These are phyloP conservation scores for Glycine latifolia DNA, from an alignment of 306 rosid species.

Conservation along the genomic window DNA sequence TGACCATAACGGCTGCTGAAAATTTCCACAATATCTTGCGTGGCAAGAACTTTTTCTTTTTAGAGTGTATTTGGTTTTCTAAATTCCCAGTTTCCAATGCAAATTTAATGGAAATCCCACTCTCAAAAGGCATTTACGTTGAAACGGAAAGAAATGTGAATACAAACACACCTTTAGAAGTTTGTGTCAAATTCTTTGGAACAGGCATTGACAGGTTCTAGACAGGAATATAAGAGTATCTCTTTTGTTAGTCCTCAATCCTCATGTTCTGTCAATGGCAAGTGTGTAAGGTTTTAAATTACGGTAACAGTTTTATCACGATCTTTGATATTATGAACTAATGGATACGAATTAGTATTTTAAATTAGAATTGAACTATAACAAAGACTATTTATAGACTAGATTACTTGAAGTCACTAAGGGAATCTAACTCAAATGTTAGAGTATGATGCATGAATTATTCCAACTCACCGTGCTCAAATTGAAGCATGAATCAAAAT, in stretches of 20 bases:
- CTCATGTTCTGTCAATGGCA: neutral
- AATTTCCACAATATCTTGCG: neutral
- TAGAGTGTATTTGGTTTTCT: neutral
- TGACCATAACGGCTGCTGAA: neutral
- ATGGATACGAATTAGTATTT: neutral
- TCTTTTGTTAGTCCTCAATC: neutral
- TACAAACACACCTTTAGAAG: neutral
- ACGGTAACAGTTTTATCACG: neutral
- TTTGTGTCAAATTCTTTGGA: neutral
- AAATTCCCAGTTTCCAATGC: neutral
- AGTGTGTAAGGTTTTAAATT: neutral
- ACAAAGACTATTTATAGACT: too few relatives aligned
- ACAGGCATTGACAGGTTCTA: neutral
- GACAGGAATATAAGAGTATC: neutral
- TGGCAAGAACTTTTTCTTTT: neutral
- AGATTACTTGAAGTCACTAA: too few relatives aligned
- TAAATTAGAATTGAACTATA: too few relatives aligned
- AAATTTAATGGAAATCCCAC: neutral
- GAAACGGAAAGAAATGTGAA: neutral
- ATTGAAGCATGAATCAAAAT: neutral
- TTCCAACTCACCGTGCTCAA: neutral
- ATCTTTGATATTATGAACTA: neutral
- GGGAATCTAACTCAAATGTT: too few relatives aligned
- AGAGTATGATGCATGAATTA: neutral
- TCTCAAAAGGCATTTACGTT: neutral